Evolutionary conservation across 805 yeast species (phyloP).

Genomic region (Saturnispora besseyi): DNA sequence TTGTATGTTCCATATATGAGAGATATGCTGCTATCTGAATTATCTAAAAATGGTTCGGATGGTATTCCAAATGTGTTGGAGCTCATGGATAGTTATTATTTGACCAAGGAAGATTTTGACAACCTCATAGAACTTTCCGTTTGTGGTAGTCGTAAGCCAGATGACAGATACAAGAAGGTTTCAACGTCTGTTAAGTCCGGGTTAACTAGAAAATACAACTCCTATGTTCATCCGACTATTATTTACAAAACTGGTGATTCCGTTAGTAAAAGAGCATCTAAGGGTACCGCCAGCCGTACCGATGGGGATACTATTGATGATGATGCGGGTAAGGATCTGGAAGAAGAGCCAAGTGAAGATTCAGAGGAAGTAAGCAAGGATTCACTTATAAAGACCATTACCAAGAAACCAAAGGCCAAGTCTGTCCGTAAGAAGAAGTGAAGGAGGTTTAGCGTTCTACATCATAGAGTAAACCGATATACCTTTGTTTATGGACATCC

Average conservation of each 20-base stretch:
- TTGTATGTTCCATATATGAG: constrained; percentile 64
- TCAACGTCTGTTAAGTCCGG: constrained; percentile 75
- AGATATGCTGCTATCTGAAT: constrained; percentile 48
- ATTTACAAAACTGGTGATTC: constrained; percentile 67
- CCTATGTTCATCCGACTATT: constrained; percentile 71
- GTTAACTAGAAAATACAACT: constrained; percentile 80
- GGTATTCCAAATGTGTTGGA: constrained; percentile 60
- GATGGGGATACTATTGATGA: constrained; percentile 65
- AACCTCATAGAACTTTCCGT: constrained; percentile 73
- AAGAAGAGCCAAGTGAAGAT: constrained; percentile 33
- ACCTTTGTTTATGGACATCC: not conserved
- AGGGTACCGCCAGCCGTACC: constrained; percentile 17
- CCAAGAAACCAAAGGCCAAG: not conserved
- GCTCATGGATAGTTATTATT: constrained; percentile 75
- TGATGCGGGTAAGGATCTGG: constrained; percentile 27
- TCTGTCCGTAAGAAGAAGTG: not conserved
- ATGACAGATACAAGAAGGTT: constrained; percentile 45
- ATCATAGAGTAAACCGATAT: not conserved
- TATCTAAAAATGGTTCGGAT: constrained; percentile 45
- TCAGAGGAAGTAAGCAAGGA: constrained; percentile 50
- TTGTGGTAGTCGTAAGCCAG: constrained; percentile 40
- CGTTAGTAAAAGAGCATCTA: constrained; percentile 32
- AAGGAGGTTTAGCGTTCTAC: too few relatives aligned
- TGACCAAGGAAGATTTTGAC: constrained; percentile 92
- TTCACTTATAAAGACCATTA: constrained; percentile 45